Base-by-base conservation (phyloP, 768 basidiomycete species). In the Rickenella mellea region DNA sequence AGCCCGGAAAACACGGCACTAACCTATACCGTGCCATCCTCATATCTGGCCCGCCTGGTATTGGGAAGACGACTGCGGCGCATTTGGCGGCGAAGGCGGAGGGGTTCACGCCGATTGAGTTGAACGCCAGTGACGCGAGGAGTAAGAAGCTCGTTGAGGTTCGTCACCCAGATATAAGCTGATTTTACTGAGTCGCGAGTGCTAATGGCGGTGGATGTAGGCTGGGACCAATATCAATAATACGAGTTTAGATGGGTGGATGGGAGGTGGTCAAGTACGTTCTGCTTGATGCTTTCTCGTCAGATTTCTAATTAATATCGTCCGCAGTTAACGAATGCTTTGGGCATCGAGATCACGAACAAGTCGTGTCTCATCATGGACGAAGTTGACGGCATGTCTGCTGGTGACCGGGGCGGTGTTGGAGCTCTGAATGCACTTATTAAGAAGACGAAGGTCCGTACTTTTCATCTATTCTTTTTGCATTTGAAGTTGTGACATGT, bases 371-470 rank as follows among this genome's bases (percentile, higher is more conserved):
- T 99, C 33, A 98, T 99, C 57, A 97, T 99, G 94, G 96, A 99
- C 54, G 96, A 99, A 58, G 94, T 98, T 2, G 96, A 99, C 50
- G 96, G 96, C 1, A 99, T 98, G 93, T 94, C 91, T 5, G 87
- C 88, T 3, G 96, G 96, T 14, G 96, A 99, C 61, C 74, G 96
- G 33, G 96, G 96, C 12, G 96, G 96, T 42, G 88, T 98, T 1
- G 94, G 90, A 19, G 96, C 96, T 5, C 58, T 99, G 51, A 90
- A 90, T 44, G 80, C 80, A 0, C 55, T 99, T 47, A 94, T 99
- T 52, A 91, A 83, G 66, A 97, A 94, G 69, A 83, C 85, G 17
- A 89, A 83, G 69, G 91, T 87, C 29, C 20, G 61, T 39, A 25
- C 19, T 14, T n/a, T 20, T 36, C 27, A 17, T 26, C 36, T 30